Base-by-base conservation (phyloP, 768 basidiomycete species). In the Boletus vermiculosoides region DNA sequence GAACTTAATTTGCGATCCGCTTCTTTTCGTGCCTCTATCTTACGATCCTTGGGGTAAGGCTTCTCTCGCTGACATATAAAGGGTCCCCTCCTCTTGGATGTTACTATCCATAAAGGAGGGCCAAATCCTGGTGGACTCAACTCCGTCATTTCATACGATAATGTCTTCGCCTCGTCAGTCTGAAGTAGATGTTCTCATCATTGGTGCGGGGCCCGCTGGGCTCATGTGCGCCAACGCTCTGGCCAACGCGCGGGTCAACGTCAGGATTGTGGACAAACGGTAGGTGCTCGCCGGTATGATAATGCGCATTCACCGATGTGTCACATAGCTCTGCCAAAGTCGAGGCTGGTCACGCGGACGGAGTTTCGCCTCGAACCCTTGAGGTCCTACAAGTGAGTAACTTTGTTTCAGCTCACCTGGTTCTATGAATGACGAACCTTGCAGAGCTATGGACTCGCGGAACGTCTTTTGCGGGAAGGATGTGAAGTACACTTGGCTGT, bases 401-500 rank as follows among this genome's bases (percentile, higher is more conserved):
- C 8, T 9, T 44, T 45, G 10, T 22, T 20, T 16, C 18, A 4
- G 12, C 23, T 47, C 1, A 30, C 30, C 12, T 3, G 22, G n/a
- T 11, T 48, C 52, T 12, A 7, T 30, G 22, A 15, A 40, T 31
- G 40, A 49, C 8, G 5, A 9, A 3, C 20, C 10, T 30, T 16
- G 12, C 56, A 90, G 88, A 92, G 88, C 57, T 91, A 91, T 70
- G 89, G 89, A 4, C 73, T 91, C 4, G 84, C 77, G 4, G 85
- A 88, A 12, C 78, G 81, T 5, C 65, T 91, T 9, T 55, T 90
- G 28, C 74, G 70, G 22, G 80, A 88, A 66, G 87, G 80, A 9
- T 82, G 81, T 60, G 84, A 85, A 53, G 76, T 92, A 73, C 80
- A 87, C 55, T 77, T 82, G 71, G 84, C 85, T 34, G 89, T 90